Evolutionary conservation across 257 asterid species (phyloP), one percentile per base, ranked within the genome.

Genomic region (Nicotiana tomentosiformis): DNA sequence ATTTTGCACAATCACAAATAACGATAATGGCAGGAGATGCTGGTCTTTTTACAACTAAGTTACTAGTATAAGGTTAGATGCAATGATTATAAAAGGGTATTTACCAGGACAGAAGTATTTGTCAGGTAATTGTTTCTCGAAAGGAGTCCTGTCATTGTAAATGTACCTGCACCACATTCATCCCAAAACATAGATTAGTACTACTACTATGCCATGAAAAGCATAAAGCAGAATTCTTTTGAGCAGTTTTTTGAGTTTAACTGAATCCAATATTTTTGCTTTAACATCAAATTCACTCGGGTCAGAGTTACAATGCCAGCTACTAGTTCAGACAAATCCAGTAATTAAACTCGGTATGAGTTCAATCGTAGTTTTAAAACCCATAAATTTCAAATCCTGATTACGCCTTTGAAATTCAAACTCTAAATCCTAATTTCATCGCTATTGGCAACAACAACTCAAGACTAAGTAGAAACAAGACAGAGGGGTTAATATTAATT

Each of bases 31-130:
- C 12, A 3, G 78, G 60, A 43, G 26, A n/a, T 3, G 26, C 37
- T 11, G 60, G 49, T 0, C 5, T 32, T 7, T 70, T 23, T 5
- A 23, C 58, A 35, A n/a, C 8, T 20, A 51, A 20, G 17, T 12
- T 26, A 26, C 26, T n/a, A 32, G 10, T 3, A 57, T 16, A 32
- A 32, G 5, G 18, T 30, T 18, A 2, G 53, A 32, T 30, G 46
- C 18, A 26, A 58, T 12, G 51, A 55, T 53, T 57, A n/a, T 64
- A 46, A 65, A 18, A n/a, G 6, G 60, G 46, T 18, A 51, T 32
- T 23, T 93, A 96, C 99, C 99, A 18, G 97, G 99, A 62, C 99
- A 96, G 85, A 93, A 93, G 91, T 90, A 96, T 2, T 18, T 82
- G 77, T 94, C 98, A n/a, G 98, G 88, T 20, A 20, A 20, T 81